phyloP scores from a whole-genome alignment of 495 filamentous ascomycete genomes.

The Neurospora sp. region DNA sequence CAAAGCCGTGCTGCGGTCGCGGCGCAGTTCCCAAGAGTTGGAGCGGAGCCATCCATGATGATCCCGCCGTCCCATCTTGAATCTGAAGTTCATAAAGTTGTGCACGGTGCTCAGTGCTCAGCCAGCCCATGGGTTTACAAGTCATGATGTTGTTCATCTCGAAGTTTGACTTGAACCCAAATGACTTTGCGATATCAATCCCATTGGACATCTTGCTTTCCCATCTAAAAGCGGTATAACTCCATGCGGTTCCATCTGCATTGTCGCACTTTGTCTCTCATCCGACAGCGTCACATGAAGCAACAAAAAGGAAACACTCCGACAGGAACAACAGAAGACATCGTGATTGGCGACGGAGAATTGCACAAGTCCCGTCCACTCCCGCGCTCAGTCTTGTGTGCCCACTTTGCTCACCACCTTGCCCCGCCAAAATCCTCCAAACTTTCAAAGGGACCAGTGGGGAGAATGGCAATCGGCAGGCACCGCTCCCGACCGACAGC shows the following conservation, averaged over 20 bases:
- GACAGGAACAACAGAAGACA: background rate
- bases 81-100: background rate
- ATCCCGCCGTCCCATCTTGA: background rate
- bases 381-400: background rate
- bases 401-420: background rate
- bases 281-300: background rate
- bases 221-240: background rate
- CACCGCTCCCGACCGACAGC: background rate
- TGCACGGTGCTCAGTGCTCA: background rate
- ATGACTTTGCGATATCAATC: background rate
- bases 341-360: background rate
- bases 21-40: background rate
- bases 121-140: background rate
- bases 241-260: background rate
- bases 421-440: background rate
- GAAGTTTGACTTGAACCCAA: background rate
- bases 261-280: background rate
- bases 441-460: background rate
- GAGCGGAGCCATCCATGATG: background rate
- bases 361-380: background rate
- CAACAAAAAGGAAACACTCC: background rate
- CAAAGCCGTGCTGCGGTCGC: background rate
- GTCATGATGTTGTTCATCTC: background rate
- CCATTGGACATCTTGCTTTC: background rate
- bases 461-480: background rate